Evolutionary conservation across 441 rosid species (phyloP).

Genomic region (Macaranga tanarius): DNA sequence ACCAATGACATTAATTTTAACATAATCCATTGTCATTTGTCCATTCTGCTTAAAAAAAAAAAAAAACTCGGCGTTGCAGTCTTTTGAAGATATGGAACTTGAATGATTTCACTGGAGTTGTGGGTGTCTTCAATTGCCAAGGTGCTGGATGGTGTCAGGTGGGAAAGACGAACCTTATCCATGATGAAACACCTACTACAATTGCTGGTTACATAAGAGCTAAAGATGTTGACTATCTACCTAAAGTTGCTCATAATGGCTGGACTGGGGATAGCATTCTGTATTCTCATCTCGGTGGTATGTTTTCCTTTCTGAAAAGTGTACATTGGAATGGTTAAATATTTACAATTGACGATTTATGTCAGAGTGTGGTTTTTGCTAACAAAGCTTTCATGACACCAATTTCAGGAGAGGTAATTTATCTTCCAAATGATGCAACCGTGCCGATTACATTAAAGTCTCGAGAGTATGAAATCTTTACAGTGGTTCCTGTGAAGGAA

Average conservation of each 20-base stretch:
- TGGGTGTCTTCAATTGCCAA: slow-evolving; percentile 66
- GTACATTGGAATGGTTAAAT: background rate
- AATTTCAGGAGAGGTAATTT: slow-evolving; percentile 56
- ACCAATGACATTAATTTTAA: slow-evolving; percentile 1
- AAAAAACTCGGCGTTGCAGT: slow-evolving; percentile 32
- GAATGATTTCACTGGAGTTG: slow-evolving; percentile 51
- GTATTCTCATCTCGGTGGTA: slow-evolving; percentile 64
- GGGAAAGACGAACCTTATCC: slow-evolving; percentile 59
- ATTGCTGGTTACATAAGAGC: slow-evolving; percentile 49
- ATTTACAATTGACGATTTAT: background rate
- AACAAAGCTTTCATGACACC: background rate
- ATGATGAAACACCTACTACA: slow-evolving; percentile 55
- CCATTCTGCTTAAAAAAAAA: slow-evolving; percentile 5
- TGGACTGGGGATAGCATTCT: slow-evolving; percentile 62
- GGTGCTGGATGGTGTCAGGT: slow-evolving; percentile 72
- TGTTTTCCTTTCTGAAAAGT: background rate
- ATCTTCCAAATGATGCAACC: slow-evolving; percentile 52
- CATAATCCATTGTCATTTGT: background rate
- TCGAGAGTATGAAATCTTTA: slow-evolving; percentile 56
- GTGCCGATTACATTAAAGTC: slow-evolving; percentile 59
- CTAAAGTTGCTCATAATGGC: slow-evolving; percentile 44
- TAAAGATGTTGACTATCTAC: slow-evolving; percentile 55
- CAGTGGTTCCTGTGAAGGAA: slow-evolving; percentile 57
- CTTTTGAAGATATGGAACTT: slow-evolving; percentile 76
- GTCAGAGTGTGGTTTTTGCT: background rate